Evolutionary conservation across 768 basidiomycete genomes (phyloP).

Genomic region (Xerocomellus chrysenteron): DNA sequence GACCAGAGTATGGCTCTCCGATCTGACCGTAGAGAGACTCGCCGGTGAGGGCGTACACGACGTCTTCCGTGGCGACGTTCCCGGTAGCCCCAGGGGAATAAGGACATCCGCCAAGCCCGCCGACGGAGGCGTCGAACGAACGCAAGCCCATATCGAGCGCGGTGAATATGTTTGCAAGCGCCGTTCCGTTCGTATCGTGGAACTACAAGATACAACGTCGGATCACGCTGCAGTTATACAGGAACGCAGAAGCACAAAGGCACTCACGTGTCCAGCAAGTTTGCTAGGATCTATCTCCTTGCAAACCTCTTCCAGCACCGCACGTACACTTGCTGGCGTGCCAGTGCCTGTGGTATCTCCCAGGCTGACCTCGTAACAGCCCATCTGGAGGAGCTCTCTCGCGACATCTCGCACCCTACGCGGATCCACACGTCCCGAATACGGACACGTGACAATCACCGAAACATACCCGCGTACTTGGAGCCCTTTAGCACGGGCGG

Average conservation of each 20-base stretch:
- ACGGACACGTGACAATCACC: constrained; percentile 82
- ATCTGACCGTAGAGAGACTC: constrained; percentile 53
- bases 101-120: constrained; percentile 92
- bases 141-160: constrained; percentile 73
- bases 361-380: constrained; percentile 90
- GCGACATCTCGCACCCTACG: constrained; percentile 66
- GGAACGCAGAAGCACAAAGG: constrained; percentile 28
- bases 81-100: constrained; percentile 96
- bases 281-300: constrained; percentile 56
- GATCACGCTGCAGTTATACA: neutral
- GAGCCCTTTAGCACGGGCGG: constrained; percentile 60
- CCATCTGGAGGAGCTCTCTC: constrained; percentile 77
- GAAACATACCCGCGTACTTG: constrained; percentile 85
- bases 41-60: constrained; percentile 76
- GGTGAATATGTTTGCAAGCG: constrained; percentile 70
- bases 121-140: constrained; percentile 82
- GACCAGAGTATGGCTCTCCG: constrained; percentile 34
- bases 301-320: constrained; percentile 71
- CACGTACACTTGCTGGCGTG: constrained; percentile 63
- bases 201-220: constrained; percentile 46
- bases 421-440: constrained; percentile 73
- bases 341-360: constrained; percentile 92
- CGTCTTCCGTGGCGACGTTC: constrained; percentile 92
- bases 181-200: constrained; percentile 89
- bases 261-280: constrained; percentile 61